Conservation (phyloP, 2,329 filamentous ascomycete species). For the Aspergillus viridinutans region DNA sequence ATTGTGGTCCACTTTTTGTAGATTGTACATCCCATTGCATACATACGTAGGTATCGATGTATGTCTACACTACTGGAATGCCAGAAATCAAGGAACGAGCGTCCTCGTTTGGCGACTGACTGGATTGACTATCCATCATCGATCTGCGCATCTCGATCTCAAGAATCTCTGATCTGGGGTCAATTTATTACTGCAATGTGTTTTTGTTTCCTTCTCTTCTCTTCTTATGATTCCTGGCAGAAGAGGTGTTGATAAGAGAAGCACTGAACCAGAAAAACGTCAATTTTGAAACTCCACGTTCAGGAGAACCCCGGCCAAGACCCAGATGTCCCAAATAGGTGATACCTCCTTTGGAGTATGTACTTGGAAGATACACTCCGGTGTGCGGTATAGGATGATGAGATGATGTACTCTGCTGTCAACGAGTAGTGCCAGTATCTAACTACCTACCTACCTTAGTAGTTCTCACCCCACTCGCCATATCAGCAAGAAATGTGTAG, state of each 20-base stretch:
- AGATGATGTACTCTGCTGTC: not conserved
- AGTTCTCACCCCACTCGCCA: not conserved
- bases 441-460: too few species aligned
- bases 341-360: not conserved
- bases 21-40: slow-evolving; percentile 2
- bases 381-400: not conserved
- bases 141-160: not conserved
- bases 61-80: not conserved
- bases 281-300: not conserved
- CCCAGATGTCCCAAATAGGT: not conserved
- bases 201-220: not conserved
- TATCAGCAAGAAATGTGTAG: not conserved
- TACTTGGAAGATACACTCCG: not conserved
- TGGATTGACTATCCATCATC: not conserved
- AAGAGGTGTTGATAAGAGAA: not conserved
- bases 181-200: not conserved
- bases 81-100: slow-evolving; percentile 4
- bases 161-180: not conserved
- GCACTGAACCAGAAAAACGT: not conserved
- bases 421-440: not conserved
- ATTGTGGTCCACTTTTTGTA: slow-evolving; percentile 13
- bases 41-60: slow-evolving; percentile 5
- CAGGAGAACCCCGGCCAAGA: not conserved
- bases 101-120: not conserved
- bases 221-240: not conserved